A percentile compares a stretch with the other conserved stretches of the same genome.
Evolutionary conservation across 2,329 filamentous ascomycete genomes (phyloP).

Genomic region (Stagonosporopsis chrysanthemi): DNA sequence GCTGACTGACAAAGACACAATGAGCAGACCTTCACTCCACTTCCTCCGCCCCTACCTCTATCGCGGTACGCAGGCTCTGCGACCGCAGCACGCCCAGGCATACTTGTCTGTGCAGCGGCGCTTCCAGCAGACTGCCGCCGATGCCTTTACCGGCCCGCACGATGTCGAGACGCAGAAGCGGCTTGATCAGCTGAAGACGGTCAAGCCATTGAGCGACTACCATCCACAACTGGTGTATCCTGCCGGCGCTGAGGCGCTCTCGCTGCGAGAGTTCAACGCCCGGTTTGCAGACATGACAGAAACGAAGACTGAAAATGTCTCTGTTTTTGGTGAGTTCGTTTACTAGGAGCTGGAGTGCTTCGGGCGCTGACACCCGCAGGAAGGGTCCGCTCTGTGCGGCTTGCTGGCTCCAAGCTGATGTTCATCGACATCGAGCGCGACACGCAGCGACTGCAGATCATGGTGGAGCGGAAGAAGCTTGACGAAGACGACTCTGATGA

Average conservation of each 20-base stretch:
- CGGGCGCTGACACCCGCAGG: constrained; percentile 60
- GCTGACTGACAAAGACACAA: constrained; percentile 51
- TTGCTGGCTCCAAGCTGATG: constrained; percentile 77
- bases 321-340: constrained; percentile 44
- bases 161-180: constrained; percentile 61
- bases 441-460: constrained; percentile 75
- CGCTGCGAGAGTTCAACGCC: constrained; percentile 39
- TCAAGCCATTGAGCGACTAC: constrained; percentile 57
- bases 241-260: constrained; percentile 28
- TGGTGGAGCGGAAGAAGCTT: constrained; percentile 71
- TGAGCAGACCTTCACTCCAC: constrained; percentile 57
- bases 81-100: constrained; percentile 57
- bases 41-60: constrained; percentile 66
- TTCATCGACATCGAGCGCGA: constrained; percentile 84
- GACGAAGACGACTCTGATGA: constrained; percentile 50
- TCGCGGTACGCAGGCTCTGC: constrained; percentile 49
- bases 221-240: constrained; percentile 61
- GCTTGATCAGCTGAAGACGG: constrained; percentile 61
- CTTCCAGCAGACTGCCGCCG: constrained; percentile 31
- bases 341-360: background rate
- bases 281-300: constrained; percentile 40
- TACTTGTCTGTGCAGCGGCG: constrained; percentile 55
- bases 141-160: constrained; percentile 40
- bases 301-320: constrained; percentile 39
- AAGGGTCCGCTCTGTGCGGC: constrained; percentile 75